phyloP scores from a whole-genome alignment of 352 stramenopile species.

The Lagenidium sp. region DNA sequence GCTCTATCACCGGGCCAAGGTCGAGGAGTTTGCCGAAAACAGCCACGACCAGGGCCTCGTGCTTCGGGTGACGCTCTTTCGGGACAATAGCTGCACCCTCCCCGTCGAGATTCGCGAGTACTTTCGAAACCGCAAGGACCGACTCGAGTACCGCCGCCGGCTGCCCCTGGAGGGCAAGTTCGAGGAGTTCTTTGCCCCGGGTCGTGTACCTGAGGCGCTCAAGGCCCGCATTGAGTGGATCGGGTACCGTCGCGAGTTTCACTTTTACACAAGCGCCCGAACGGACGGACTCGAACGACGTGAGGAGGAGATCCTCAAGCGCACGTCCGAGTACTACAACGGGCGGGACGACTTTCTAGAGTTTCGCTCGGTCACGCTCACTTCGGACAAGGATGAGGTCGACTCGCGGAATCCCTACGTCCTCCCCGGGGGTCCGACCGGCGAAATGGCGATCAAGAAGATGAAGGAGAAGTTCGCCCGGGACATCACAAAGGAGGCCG shows the following conservation, averaged over 20 bases:
- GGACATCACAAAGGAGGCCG: constrained; percentile 32
- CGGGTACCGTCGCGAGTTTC: constrained; percentile 76
- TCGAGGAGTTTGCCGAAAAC: constrained; percentile 91
- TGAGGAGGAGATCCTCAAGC: constrained; percentile 84
- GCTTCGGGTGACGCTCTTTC: constrained; percentile 76
- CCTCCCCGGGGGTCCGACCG: constrained; percentile 51
- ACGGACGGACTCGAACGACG: constrained; percentile 83
- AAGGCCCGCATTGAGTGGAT: constrained; percentile 80
- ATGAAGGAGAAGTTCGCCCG: constrained; percentile 91
- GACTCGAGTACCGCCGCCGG: constrained; percentile 66
- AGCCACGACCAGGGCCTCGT: constrained; percentile 86
- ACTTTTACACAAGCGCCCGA: constrained; percentile 89
- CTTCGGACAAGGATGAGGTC: constrained; percentile 64
- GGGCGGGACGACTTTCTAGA: constrained; percentile 79
- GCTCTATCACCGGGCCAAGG: constrained; percentile 85
- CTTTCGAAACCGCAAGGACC: constrained; percentile 90
- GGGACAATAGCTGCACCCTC: constrained; percentile 66
- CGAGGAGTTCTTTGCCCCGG: constrained; percentile 71
- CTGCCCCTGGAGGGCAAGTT: constrained; percentile 84
- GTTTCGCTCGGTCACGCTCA: constrained; percentile 76
- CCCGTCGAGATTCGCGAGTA: constrained; percentile 86
- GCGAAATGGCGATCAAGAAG: constrained; percentile 85
- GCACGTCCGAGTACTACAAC: constrained; percentile 83
- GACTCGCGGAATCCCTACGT: constrained; percentile 77
- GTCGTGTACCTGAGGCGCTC: constrained; percentile 63